Conservation (phyloP, 441 rosid genomes). For the Mallotus japonicus region DNA sequence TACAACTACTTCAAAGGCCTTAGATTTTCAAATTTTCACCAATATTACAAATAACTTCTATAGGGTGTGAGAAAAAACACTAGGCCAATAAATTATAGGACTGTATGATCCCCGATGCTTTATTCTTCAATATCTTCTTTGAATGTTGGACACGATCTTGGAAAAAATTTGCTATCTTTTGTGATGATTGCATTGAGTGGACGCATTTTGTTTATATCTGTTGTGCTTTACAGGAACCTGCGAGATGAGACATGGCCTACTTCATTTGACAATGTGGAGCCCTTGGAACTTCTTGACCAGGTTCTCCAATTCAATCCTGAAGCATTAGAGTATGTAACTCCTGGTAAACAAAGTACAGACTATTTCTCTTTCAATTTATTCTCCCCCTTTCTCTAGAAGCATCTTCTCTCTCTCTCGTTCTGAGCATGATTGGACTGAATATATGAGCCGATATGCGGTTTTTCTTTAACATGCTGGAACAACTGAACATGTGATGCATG, state of each 20-base stretch:
- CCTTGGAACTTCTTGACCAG: constrained; percentile 57
- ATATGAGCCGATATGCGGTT: background rate
- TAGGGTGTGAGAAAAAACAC: background rate
- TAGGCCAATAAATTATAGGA: background rate
- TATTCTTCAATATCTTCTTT: background rate
- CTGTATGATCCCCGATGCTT: background rate
- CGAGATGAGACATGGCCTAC: constrained; percentile 47
- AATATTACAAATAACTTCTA: too few relatives aligned
- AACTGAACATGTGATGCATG: background rate
- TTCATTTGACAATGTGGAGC: constrained; percentile 40
- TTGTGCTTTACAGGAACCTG: constrained; percentile 54
- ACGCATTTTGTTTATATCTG: constrained; percentile 1
- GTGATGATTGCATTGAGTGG: constrained; percentile 1
- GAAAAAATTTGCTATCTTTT: background rate
- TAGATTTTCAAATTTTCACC: background rate
- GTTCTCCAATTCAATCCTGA: constrained; percentile 65
- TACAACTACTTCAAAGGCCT: background rate
- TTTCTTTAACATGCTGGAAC: background rate
- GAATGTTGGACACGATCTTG: background rate
- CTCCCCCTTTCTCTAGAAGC: background rate
- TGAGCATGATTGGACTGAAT: background rate
- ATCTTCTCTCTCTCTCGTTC: background rate
- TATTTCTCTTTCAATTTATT: constrained; percentile 23
- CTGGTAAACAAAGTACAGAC: constrained; percentile 64
- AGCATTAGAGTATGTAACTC: constrained; percentile 82